Evolutionary conservation across 805 yeast species (phyloP).

Genomic region (Nakazawaea anatomiae): DNA sequence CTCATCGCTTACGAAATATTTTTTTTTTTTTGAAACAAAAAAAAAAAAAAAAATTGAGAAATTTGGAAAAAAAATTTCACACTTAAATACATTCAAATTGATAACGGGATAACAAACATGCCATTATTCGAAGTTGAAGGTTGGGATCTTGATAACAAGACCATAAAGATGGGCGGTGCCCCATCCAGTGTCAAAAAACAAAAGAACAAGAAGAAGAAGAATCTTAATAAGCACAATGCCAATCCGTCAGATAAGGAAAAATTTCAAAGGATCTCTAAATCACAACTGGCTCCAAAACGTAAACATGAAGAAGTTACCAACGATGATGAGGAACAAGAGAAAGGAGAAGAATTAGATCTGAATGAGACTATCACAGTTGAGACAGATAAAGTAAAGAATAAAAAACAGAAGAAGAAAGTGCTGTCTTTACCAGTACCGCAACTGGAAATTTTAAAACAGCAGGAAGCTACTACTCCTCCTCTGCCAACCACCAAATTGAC

Average conservation of each 20-base stretch:
- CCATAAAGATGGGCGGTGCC: slow-evolving; percentile 42
- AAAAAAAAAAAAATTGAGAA: background rate
- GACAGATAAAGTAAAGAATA: too few relatives aligned
- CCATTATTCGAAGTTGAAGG: slow-evolving; percentile 76
- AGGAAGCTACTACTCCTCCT: slow-evolving; percentile 4
- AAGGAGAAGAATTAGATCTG: background rate
- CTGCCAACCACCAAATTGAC: slow-evolving; percentile 47
- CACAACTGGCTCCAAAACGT: slow-evolving; percentile 9
- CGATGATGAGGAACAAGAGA: background rate
- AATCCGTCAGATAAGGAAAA: slow-evolving; percentile 10
- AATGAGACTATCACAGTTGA: too few relatives aligned
- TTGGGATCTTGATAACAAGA: slow-evolving; percentile 60
- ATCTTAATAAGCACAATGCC: slow-evolving; percentile 14
- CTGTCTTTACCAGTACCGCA: background rate
- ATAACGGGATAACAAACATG: slow-evolving; percentile 30
- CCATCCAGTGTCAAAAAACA: slow-evolving; percentile 11
- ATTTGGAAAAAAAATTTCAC: background rate
- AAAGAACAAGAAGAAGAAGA: slow-evolving; percentile 23
- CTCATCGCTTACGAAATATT: too few relatives aligned
- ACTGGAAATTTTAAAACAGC: too few relatives aligned
- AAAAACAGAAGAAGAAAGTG: background rate
- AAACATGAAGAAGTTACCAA: slow-evolving; percentile 1
- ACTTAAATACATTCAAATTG: background rate
- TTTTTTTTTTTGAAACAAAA: too few relatives aligned
- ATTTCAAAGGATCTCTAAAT: background rate